These are phyloP conservation scores for Tetradesmus obliquus DNA, from an alignment of 139 green algal genomes.

Conservation along the genomic window DNA sequence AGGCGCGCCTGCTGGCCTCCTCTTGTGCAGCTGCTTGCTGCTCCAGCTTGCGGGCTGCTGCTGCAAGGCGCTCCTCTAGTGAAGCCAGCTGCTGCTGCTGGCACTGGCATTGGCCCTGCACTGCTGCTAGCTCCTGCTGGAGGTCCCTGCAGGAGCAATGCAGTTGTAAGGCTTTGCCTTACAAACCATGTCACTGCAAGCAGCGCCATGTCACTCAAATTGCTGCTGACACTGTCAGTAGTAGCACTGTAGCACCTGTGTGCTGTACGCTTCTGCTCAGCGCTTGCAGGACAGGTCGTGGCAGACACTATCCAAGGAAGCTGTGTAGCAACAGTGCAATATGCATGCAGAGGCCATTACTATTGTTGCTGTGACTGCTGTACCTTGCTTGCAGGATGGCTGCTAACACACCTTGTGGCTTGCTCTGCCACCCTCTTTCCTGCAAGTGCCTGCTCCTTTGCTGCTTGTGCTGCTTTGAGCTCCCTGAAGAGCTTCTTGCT, in stretches of 20 bases:
- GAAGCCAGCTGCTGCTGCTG: conserved; percentile 17
- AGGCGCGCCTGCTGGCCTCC: not conserved
- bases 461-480: conserved; percentile 23
- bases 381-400: no score
- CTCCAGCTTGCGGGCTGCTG: conserved; percentile 15
- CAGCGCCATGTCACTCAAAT: no score
- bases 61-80: conserved; percentile 20
- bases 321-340: no score
- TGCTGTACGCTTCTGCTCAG: not conserved
- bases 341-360: no score
- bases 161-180: no score
- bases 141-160: conserved; percentile 9
- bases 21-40: conserved; percentile 10
- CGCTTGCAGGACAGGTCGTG: not conserved
- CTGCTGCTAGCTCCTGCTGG: conserved; percentile 21
- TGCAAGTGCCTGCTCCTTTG: conserved; percentile 5
- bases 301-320: no score
- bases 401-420: not conserved
- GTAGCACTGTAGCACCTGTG: not conserved
- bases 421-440: not conserved
- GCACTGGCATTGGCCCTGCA: conserved; percentile 3
- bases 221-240: no score
- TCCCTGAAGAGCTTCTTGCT: conserved; percentile 32
- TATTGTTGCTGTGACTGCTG: no score
- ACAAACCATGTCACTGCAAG: no score